Conservation (phyloP, 352 stramenopile genomes). For the Aphanomyces invadans region DNA sequence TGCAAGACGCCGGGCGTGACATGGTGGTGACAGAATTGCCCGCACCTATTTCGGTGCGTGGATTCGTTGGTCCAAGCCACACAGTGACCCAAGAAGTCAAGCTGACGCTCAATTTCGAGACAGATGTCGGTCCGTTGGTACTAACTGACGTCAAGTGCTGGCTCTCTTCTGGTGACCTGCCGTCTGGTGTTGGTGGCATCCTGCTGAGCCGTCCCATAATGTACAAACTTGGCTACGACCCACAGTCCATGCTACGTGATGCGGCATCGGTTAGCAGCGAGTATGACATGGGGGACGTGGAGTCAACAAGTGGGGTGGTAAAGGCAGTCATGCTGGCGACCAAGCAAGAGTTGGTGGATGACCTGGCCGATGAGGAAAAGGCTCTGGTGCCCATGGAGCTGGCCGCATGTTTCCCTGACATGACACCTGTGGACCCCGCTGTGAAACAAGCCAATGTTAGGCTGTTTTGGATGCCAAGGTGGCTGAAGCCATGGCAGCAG, state of each 20-base stretch:
- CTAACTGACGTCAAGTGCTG: conserved; percentile 5
- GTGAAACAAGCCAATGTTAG: background rate
- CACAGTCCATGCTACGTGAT: background rate
- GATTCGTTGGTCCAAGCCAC: background rate
- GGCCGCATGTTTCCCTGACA: background rate
- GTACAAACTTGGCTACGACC: conserved; percentile 1
- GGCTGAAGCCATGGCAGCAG: background rate
- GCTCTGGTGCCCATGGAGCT: background rate
- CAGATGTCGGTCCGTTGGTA: background rate
- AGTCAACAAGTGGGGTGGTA: background rate
- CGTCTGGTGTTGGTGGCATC: background rate
- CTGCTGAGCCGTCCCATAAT: background rate
- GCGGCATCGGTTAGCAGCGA: background rate
- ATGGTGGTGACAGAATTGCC: background rate
- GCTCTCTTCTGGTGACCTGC: background rate
- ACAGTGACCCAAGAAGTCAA: background rate
- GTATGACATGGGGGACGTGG: background rate
- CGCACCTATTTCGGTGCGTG: background rate
- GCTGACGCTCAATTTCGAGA: background rate
- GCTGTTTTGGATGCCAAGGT: background rate
- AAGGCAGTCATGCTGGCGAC: background rate
- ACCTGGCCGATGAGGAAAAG: background rate
- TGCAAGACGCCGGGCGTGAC: background rate
- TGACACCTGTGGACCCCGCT: background rate
- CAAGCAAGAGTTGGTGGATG: background rate